Evolutionary conservation across 169 alveolate genomes (phyloP), one percentile per base, ranked within the genome.

Genomic region (Plasmodium cynomolgi): DNA sequence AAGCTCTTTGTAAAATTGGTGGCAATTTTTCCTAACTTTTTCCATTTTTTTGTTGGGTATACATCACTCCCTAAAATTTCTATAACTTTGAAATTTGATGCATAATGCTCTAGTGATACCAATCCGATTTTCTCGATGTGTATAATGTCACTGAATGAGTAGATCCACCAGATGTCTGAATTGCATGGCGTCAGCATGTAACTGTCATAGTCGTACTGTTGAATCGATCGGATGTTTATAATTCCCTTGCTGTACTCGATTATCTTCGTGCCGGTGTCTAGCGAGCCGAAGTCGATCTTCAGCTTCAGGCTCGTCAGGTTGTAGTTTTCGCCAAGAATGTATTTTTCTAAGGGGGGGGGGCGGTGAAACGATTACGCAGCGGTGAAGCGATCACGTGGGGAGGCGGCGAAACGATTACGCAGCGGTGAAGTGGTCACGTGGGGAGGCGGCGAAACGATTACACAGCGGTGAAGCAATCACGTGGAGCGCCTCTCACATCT

Each of bases 101-200:
- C 98, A 90, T 96, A 97, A 71, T 95, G 95, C 79, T 97, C 98
- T 84, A 95, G 74, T 17, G 97, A 96, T 23, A 93, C 92, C 50
- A 97, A 86, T 2, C 97, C 97, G 20, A 97, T 93, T 72, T 96
- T 96, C 84, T 97, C 97, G 7, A 97, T 95, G 34, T 95, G 96
- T 3, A 97, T 96, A 29, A 96, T 93, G 83, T 97, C 98, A 34
- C 97, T 96, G 83, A 97, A 96, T 13, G 98, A 97, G 9, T 96
- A 95, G 39, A 97, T 94, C 93, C 96, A 96, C 97, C 97, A 97
- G 84, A 96, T 96, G 23, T 95, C 96, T 15, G 95, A 84, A 47
- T 94, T 81, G 80, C 98, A 97, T 5, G 98, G 98, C 17, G 97
- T 97, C 85, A 97, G 92, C 96, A 97, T 93, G 93, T 97, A 97